Conservation (phyloP, 2,329 filamentous ascomycete species). For the Neofusicoccum kwambonambiense region DNA sequence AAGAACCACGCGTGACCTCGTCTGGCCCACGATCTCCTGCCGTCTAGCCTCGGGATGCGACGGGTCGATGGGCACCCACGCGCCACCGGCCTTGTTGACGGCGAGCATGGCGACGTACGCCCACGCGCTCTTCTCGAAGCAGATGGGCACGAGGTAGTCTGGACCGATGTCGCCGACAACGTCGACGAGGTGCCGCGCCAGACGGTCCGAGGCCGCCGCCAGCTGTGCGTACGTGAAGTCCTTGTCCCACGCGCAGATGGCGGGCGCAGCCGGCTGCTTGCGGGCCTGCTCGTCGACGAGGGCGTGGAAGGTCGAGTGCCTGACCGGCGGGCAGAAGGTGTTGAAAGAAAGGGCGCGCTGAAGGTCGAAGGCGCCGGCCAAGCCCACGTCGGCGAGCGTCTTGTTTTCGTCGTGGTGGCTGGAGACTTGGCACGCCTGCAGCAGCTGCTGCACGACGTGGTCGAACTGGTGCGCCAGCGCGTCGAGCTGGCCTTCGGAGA, state of each 20-base stretch:
- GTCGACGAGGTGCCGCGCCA: conserved; percentile 42
- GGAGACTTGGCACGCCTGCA: too few species aligned
- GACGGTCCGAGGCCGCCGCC: conserved; percentile 27
- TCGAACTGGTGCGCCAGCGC: conserved; percentile 14
- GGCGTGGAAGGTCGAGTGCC: conserved; percentile 49
- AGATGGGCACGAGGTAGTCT: neutral
- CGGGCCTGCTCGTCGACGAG: conserved; percentile 44
- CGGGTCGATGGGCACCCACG: conserved; percentile 31
- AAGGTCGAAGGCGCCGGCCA: neutral
- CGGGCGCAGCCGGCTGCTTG: conserved; percentile 39
- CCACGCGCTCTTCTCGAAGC: conserved; percentile 22
- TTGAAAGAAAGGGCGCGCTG: neutral
- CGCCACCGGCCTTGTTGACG: conserved; percentile 36
- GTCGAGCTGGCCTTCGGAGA: neutral
- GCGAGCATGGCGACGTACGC: conserved; percentile 37
- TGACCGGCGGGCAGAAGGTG: neutral
- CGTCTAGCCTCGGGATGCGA: neutral
- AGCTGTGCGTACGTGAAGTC: conserved; percentile 49
- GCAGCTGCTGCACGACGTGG: conserved; percentile 4
- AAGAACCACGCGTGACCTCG: neutral
- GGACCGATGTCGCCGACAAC: conserved; percentile 18
- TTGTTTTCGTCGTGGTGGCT: neutral
- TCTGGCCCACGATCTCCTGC: neutral
- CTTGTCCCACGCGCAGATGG: conserved; percentile 54
- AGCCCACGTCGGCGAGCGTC: neutral